A percentile compares a stretch with the other conserved stretches of the same genome.
phyloP scores from a whole-genome alignment of 805 yeast genomes.

The Yarrowia sp. region DNA sequence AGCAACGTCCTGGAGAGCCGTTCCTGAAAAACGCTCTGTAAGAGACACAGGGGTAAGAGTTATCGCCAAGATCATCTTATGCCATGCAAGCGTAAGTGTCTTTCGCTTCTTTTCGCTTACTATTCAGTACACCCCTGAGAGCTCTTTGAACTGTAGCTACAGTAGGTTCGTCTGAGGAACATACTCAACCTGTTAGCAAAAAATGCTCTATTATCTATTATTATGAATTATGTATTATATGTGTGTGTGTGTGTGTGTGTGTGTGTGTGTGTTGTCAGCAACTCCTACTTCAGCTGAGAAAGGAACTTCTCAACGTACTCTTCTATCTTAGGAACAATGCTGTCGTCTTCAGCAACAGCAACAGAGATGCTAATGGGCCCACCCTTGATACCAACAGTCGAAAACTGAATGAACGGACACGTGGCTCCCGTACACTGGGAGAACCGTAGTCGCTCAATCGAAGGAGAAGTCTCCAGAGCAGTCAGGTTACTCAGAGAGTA shows the following conservation, averaged over 20 bases:
- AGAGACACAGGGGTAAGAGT: not conserved
- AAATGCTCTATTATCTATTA: no score
- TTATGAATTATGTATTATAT: no score
- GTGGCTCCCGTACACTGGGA: conserved; percentile 16
- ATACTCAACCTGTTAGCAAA: no score
- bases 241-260: no score
- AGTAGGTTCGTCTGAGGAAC: no score
- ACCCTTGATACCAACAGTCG: not conserved
- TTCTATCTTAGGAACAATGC: not conserved
- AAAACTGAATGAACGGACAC: conserved; percentile 17
- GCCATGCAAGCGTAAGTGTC: not conserved
- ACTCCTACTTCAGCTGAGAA: not conserved
- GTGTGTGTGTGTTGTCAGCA: no score
- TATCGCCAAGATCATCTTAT: not conserved
- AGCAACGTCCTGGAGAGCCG: not conserved
- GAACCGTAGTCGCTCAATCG: not conserved
- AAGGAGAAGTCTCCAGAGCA: not conserved
- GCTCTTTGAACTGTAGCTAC: no score
- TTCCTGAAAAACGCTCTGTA: not conserved
- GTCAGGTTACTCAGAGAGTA: conserved; percentile 4
- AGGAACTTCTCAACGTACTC: not conserved
- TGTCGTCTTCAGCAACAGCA: conserved; percentile 16
- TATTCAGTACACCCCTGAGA: not conserved
- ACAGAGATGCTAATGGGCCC: conserved; percentile 11
- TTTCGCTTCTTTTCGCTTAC: not conserved